These are phyloP conservation scores for Entomortierella parvispora DNA, from an alignment of 192 early-diverging fungal genomes.

Conservation along the genomic window DNA sequence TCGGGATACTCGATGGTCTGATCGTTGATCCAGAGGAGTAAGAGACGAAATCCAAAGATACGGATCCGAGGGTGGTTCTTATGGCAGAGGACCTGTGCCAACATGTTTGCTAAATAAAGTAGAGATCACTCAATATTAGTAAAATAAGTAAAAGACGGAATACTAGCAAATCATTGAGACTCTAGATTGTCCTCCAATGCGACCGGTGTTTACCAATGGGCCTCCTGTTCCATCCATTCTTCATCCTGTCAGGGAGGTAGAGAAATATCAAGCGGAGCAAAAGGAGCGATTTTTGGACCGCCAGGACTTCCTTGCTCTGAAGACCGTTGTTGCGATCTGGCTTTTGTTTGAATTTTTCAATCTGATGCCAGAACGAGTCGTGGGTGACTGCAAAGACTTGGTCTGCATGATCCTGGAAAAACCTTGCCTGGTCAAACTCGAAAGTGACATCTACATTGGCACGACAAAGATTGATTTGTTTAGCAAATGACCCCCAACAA, in stretches of 20 bases:
- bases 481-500: too few species aligned
- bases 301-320: constrained; percentile 71
- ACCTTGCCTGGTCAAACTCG: constrained; percentile 77
- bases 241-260: constrained; percentile 73
- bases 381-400: constrained; percentile 74
- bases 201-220: constrained; percentile 63
- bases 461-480: too few species aligned
- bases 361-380: constrained; percentile 74
- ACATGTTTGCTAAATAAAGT: constrained; percentile 61
- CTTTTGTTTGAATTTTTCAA: constrained; percentile 79
- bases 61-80: constrained; percentile 77
- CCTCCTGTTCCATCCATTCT: constrained; percentile 76
- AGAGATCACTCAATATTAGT: neutral
- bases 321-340: constrained; percentile 64
- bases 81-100: constrained; percentile 69
- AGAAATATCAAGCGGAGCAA: constrained; percentile 75
- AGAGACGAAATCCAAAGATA: constrained; percentile 74
- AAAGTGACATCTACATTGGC: constrained; percentile 69
- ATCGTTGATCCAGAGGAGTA: constrained; percentile 79
- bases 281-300: constrained; percentile 69
- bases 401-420: constrained; percentile 81
- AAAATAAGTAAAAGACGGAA: neutral
- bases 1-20: constrained; percentile 69
- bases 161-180: neutral
- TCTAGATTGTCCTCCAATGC: neutral